Conservation (phyloP, 805 yeast species). For the Candida montana region DNA sequence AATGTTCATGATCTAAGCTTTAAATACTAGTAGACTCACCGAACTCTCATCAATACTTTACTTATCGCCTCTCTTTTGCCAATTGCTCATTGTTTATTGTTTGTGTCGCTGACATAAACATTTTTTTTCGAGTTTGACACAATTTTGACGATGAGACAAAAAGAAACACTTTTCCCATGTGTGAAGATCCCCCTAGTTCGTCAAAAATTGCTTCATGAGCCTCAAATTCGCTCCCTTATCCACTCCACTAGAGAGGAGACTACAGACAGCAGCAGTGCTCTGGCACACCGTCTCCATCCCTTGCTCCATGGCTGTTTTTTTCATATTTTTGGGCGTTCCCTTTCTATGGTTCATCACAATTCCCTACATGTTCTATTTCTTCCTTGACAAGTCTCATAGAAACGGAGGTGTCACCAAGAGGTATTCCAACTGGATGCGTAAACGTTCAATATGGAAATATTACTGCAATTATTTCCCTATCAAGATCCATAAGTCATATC, state of each 20-base stretch:
- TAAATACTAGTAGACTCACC: too few species aligned
- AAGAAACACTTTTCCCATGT: not conserved
- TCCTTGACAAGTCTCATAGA: conserved; percentile 60
- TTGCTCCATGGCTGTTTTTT: conserved; percentile 45
- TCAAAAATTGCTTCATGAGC: not conserved
- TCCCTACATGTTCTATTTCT: conserved; percentile 58
- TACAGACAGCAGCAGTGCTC: conserved; percentile 63
- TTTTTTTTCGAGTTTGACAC: not conserved
- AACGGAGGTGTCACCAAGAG: conserved; percentile 66
- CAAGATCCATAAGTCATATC: conserved; percentile 56
- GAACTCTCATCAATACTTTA: too few species aligned
- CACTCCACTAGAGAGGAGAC: conserved; percentile 51
- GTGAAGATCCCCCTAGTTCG: not conserved
- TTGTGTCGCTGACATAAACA: too few species aligned
- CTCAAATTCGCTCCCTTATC: conserved; percentile 43
- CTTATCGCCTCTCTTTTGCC: too few species aligned
- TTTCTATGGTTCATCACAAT: conserved; percentile 62
- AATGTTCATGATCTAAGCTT: too few species aligned
- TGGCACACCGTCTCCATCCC: conserved; percentile 75
- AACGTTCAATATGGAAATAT: conserved; percentile 57
- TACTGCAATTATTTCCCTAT: conserved; percentile 82
- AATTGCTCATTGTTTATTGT: too few species aligned
- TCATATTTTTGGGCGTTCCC: conserved; percentile 54
- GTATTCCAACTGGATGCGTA: conserved; percentile 51
- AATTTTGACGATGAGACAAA: too few species aligned